Base-by-base conservation (phyloP, 2,329 filamentous ascomycete genomes). In the Blastomyces gilchristii region DNA sequence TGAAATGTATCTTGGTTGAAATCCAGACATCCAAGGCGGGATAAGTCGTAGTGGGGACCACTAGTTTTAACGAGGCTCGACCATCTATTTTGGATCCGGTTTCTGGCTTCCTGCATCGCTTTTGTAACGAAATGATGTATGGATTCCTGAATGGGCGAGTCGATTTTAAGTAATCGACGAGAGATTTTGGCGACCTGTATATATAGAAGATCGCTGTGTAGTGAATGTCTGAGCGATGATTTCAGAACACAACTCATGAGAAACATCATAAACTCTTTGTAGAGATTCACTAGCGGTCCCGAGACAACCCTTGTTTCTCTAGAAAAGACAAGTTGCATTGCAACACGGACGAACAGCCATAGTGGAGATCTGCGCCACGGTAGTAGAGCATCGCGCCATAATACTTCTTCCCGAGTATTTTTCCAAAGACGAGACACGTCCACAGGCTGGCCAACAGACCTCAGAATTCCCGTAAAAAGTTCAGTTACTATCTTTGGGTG, bases 281-380 rank as follows among this genome's bases (percentile, higher is more conserved):
- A 85, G 8, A 61, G 59, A 5, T 25, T 22, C 3, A 6, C 65
- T 63, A 12, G 83, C 66, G 65, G 83, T 83, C 18, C 0, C 59
- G 22, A 0, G 71, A 22, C 11, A 25, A 47, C n/a, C 82, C 66
- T 6, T 82, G 64, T 0, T 64, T 60, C 0, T 72, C 63, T 69
- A 82, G 74, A 66, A 82, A 72, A 25, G 76, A 80, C 0, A 18
- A 73, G 69, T 60, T 85, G 82, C 2, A 84, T 64, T 0, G 75
- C 69, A 0, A 84, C 81, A 0, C 83, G 80, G 2, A 86, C 62
- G 0, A 85, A 72, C 0, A 86, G 72, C 83, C 83, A 87, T 0
- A 81, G 63, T 0, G 83, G 74, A 14, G 82, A 85, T 54, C 80
- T 71, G 12, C 78, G 73, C 83, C 83, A 85, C 0, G 80, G 80